phyloP scores from a whole-genome alignment of 805 yeast species.

The Candida rishiriensis region DNA sequence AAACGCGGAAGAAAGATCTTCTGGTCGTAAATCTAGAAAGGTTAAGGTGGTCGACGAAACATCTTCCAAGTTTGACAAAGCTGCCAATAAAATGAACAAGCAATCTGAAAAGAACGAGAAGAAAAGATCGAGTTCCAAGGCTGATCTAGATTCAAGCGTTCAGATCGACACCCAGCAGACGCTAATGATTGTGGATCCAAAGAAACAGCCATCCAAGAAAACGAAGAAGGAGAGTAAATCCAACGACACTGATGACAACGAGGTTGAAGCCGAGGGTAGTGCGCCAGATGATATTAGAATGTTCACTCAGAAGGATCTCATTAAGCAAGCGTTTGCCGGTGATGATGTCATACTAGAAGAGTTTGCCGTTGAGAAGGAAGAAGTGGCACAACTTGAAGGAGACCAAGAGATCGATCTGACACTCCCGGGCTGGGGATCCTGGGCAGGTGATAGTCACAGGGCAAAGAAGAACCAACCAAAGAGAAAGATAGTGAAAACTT shows the following conservation, averaged over 20 bases:
- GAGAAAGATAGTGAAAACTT: conserved; percentile 61
- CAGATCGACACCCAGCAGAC: conserved; percentile 51
- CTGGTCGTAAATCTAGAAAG: conserved; percentile 38
- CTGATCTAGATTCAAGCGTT: conserved; percentile 33
- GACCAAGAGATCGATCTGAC: conserved; percentile 84
- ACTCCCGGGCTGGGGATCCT: conserved; percentile 96
- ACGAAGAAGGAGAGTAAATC: not conserved
- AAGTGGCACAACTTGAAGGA: conserved; percentile 68
- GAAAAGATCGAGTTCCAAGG: conserved; percentile 32
- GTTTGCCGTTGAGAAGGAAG: conserved; percentile 72
- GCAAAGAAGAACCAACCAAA: conserved; percentile 40
- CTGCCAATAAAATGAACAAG: conserved; percentile 40
- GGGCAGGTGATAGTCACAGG: conserved; percentile 72
- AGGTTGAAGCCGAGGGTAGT: conserved; percentile 40
- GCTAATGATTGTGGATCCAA: conserved; percentile 48
- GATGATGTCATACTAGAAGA: conserved; percentile 79
- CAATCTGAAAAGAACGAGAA: conserved; percentile 16
- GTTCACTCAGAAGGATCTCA: conserved; percentile 78
- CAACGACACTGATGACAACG: conserved; percentile 30
- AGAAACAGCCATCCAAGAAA: conserved; percentile 1
- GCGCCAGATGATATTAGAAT: conserved; percentile 40
- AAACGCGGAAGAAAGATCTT: conserved; percentile 8
- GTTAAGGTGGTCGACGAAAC: conserved; percentile 44
- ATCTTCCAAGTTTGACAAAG: conserved; percentile 47
- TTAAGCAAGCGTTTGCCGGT: conserved; percentile 93